Evolutionary conservation across 306 rosid species (phyloP).

Genomic region (Coriaria nepalensis): DNA sequence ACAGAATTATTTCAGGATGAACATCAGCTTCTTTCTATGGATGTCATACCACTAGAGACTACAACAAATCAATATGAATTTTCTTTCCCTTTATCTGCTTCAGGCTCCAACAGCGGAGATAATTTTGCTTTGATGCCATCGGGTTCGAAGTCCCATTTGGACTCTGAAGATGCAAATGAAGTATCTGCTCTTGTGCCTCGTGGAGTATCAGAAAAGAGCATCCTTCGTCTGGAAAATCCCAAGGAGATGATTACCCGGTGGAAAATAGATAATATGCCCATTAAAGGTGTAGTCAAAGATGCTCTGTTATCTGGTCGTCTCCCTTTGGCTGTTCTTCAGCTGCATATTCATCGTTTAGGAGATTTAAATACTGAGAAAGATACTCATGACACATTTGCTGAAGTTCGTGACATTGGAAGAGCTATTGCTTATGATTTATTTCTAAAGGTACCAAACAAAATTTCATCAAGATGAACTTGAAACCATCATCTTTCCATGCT

Average conservation of each 20-base stretch:
- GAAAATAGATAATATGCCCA: slow-evolving; percentile 77
- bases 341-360: slow-evolving; percentile 68
- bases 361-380: slow-evolving; percentile 49
- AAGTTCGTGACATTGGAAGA: slow-evolving; percentile 92
- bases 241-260: slow-evolving; percentile 92
- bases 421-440: slow-evolving; percentile 92
- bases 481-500: slow-evolving; percentile 5
- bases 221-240: slow-evolving; percentile 63
- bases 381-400: slow-evolving; percentile 65
- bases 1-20: slow-evolving; percentile 42
- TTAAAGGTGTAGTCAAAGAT: slow-evolving; percentile 78
- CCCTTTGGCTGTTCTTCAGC: slow-evolving; percentile 92
- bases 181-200: slow-evolving; percentile 33
- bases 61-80: slow-evolving; percentile 39
- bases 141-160: slow-evolving; percentile 32
- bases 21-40: slow-evolving; percentile 38
- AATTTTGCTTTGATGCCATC: slow-evolving; percentile 47
- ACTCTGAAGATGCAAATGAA: slow-evolving; percentile 37
- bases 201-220: slow-evolving; percentile 30
- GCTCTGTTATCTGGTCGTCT: slow-evolving; percentile 94
- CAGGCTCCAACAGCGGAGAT: slow-evolving; percentile 24
- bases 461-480: slow-evolving; percentile 1
- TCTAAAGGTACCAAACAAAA: slow-evolving; percentile 56
- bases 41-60: slow-evolving; percentile 26
- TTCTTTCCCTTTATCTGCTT: slow-evolving; percentile 32